These are phyloP conservation scores for Podospora tetraspora DNA, from an alignment of 495 filamentous ascomycete genomes.

Conservation along the genomic window DNA sequence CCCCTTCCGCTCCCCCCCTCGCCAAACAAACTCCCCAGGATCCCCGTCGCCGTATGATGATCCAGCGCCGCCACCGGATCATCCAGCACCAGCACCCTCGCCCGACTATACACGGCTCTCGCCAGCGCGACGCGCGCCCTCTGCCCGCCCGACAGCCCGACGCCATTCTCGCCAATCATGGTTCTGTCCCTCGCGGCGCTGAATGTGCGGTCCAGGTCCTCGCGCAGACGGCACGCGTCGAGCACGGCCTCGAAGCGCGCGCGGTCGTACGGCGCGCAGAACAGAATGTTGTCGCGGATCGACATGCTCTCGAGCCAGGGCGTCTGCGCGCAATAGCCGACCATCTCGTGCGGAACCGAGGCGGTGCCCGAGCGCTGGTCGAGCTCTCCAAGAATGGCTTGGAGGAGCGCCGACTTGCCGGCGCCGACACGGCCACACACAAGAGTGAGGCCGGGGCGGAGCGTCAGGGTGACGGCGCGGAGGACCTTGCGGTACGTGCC, in stretches of 20 bases:
- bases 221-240: conserved; percentile 82
- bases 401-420: conserved; percentile 75
- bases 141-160: conserved; percentile 92
- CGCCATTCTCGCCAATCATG: conserved; percentile 92
- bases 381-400: conserved; percentile 73
- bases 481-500: conserved; percentile 57
- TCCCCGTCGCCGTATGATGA: conserved; percentile 69
- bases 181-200: conserved; percentile 85
- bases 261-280: conserved; percentile 67
- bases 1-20: conserved; percentile 38
- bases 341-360: conserved; percentile 56
- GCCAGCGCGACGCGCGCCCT: conserved; percentile 90
- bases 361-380: conserved; percentile 58
- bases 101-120: conserved; percentile 85
- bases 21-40: conserved; percentile 62
- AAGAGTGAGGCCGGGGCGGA: conserved; percentile 59
- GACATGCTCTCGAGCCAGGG: conserved; percentile 93
- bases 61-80: conserved; percentile 94
- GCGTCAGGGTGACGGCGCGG: conserved; percentile 53
- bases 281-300: conserved; percentile 79
- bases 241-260: conserved; percentile 83
- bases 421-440: conserved; percentile 66
- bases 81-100: conserved; percentile 89
- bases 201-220: conserved; percentile 74
- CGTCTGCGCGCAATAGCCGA: conserved; percentile 77